Conservation (phyloP, 768 basidiomycete species). For the Sporobolomyces roseus region DNA sequence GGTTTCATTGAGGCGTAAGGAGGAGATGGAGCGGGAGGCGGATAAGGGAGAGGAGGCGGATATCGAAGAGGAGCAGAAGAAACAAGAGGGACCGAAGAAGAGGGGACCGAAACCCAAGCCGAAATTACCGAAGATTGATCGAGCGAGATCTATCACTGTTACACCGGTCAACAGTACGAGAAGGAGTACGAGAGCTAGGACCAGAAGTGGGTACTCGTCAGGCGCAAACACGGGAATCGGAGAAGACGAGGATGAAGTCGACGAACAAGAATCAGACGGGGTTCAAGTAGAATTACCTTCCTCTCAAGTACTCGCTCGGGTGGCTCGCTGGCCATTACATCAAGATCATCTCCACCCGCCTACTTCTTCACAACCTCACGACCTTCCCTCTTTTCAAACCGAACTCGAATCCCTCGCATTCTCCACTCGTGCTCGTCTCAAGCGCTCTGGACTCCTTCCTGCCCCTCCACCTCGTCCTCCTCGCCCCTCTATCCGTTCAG, state of each 20-base stretch:
- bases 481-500: background rate
- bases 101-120: background rate
- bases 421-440: too few relatives aligned
- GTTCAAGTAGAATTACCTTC: slow-evolving; percentile 16
- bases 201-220: too few relatives aligned
- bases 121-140: too few relatives aligned
- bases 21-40: background rate
- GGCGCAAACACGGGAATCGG: background rate
- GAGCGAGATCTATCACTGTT: too few relatives aligned
- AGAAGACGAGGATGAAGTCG: background rate
- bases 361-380: background rate
- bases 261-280: background rate
- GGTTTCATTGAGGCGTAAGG: background rate
- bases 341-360: too few relatives aligned
- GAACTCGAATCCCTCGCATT: background rate
- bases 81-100: background rate
- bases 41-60: background rate
- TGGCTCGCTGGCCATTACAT: slow-evolving; percentile 25
- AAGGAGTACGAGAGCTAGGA: too few relatives aligned
- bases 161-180: too few relatives aligned
- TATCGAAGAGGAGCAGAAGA: background rate
- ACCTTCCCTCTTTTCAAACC: background rate
- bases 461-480: too few relatives aligned
- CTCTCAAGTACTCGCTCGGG: background rate
- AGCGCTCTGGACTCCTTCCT: too few relatives aligned